A percentile compares a stretch with the other conserved stretches of the same genome.
Evolutionary conservation across 2,329 filamentous ascomycete genomes (phyloP).

Genomic region (Penicillium sp.): DNA sequence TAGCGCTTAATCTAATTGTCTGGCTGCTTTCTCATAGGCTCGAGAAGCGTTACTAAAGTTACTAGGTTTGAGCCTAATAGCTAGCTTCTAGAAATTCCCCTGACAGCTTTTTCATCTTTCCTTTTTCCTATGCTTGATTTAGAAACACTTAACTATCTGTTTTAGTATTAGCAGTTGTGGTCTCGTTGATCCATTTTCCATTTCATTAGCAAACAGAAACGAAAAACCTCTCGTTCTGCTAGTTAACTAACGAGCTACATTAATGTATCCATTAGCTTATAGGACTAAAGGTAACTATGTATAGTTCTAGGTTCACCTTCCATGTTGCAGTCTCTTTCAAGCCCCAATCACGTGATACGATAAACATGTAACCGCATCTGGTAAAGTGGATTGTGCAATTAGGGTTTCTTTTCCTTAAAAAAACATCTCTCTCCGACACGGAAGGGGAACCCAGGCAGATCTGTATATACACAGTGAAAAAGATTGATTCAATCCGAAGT

Average conservation of each 20-base stretch:
- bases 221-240: not conserved
- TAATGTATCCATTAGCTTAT: no score
- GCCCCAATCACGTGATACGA: no score
- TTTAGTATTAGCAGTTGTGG: not conserved
- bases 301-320: no score
- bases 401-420: no score
- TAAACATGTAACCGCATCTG: no score
- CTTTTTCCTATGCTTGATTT: not conserved
- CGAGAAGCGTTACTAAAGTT: constrained; percentile 3
- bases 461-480: no score
- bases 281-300: no score
- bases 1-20: constrained; percentile 11
- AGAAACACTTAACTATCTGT: not conserved
- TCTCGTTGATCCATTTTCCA: not conserved
- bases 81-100: constrained; percentile 8
- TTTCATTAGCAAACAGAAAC: not conserved
- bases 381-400: no score
- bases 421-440: no score
- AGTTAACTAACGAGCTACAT: not conserved
- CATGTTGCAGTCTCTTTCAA: no score
- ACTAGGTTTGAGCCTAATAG: constrained; percentile 15
- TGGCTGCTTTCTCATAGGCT: constrained; percentile 4
- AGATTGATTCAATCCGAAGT: not conserved
- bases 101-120: constrained; percentile 2
- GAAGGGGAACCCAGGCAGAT: no score